Evolutionary conservation across 192 early-diverging fungal genomes (phyloP), one percentile per base, ranked within the genome.

Genomic region (Geranomyces variabilis): DNA sequence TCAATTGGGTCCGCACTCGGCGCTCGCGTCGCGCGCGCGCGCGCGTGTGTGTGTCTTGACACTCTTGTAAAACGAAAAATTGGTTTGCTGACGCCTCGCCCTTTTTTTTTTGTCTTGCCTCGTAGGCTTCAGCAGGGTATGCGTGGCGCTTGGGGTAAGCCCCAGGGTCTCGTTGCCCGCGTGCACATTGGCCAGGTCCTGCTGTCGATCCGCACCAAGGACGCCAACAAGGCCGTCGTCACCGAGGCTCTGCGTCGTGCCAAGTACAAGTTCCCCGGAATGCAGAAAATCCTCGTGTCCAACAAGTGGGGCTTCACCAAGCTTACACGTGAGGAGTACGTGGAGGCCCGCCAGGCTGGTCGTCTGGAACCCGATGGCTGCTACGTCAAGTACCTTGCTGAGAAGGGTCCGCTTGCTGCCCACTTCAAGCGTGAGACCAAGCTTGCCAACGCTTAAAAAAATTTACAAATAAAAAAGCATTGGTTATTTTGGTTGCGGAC

Each of bases 271-370:
- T 98, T 98, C 88, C 93, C 96, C 46, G 96, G 97, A 80, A 93
- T 93, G 71, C 97, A 98, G 82, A 97, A 96, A 89, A 96, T 99
- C 77, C 91, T 99, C 77, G 82, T 99, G 71, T 99, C 97, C 80
- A 97, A 98, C 89, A 98, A 98, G 84, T 98, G 97, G 97, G 97
- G 97, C 70, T 98, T 99, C 89, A 99, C 97, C 85, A 97, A 97
- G 58, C 63, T 64, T 19, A 64, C 63, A 6, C 63, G 63, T 29
- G 91, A 93, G 77, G 91, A 96, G 74, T 99, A 97, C 82, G 81
- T 89, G 51, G 89, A 80, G 43, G 86, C 84, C 59, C 91, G 94
- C 76, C 77, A 81, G 69, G 86, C 84, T 59, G 93, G 92, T 63
- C 83, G 83, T 46, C 84, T 98, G 67, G 90, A 90, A 79, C 92